Percentiles rank a stretch among this genome's conserved stretches.
Conservation (phyloP, 306 rosid genomes). For the Ceratonia siliqua region DNA sequence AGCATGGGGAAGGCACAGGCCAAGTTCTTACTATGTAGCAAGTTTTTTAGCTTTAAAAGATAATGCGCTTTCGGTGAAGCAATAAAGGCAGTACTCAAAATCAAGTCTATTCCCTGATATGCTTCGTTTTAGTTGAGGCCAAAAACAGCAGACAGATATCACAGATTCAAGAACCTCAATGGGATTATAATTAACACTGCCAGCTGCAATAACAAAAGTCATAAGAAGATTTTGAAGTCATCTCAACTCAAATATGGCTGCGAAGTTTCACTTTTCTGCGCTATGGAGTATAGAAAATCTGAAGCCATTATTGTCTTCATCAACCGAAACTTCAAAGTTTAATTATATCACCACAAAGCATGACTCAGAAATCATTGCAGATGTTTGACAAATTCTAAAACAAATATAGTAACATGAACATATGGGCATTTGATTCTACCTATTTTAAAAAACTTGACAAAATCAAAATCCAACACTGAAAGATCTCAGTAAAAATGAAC, state of each 20-base stretch:
- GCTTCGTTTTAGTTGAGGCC: background rate
- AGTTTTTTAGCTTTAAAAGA: background rate
- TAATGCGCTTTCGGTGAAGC: slow-evolving; percentile 23
- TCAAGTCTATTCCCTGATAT: slow-evolving; percentile 28
- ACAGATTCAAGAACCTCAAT: background rate
- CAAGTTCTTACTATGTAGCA: slow-evolving; percentile 18
- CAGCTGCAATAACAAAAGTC: background rate
- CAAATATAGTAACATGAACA: too few species aligned
- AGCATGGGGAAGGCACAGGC: background rate
- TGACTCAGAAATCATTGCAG: background rate
- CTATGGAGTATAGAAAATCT: background rate
- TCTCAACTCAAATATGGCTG: background rate
- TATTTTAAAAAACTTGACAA: too few species aligned
- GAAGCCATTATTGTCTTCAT: background rate
- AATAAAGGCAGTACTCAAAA: slow-evolving; percentile 11
- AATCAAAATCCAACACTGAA: too few species aligned
- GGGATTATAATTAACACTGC: slow-evolving; percentile 7
- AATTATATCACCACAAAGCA: slow-evolving; percentile 4
- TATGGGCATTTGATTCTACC: too few species aligned
- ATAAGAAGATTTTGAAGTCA: background rate
- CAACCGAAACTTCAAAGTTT: slow-evolving; percentile 1
- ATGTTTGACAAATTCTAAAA: background rate
- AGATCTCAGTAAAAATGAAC: too few species aligned
- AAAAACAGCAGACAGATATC: background rate
- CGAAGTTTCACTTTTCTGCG: background rate